phyloP scores from a whole-genome alignment of 2,329 filamentous ascomycete species.

The Colletotrichum lupini region DNA sequence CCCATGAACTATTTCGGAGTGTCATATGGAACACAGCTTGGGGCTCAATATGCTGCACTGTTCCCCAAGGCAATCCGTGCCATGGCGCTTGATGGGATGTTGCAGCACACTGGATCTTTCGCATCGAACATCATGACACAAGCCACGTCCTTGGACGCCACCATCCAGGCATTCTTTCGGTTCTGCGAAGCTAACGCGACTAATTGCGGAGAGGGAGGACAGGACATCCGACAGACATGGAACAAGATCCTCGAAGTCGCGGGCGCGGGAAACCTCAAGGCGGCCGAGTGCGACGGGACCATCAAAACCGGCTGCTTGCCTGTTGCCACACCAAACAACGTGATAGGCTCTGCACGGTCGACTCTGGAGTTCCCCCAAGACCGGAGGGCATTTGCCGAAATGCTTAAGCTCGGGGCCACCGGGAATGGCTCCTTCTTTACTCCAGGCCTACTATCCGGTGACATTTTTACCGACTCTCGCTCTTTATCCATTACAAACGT shows the following conservation, averaged over 20 bases:
- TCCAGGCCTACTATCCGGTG: not conserved
- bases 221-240: slow-evolving; percentile 21
- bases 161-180: slow-evolving; percentile 27
- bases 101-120: slow-evolving; percentile 25
- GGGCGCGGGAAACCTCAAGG: slow-evolving; percentile 11
- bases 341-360: slow-evolving; percentile 19
- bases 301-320: slow-evolving; percentile 13
- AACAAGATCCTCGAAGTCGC: slow-evolving; percentile 21
- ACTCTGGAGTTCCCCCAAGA: not conserved
- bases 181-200: slow-evolving; percentile 21
- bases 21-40: slow-evolving; percentile 27
- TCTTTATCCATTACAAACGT: slow-evolving; percentile 16
- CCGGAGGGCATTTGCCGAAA: not conserved
- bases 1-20: slow-evolving; percentile 27
- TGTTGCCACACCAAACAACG: slow-evolving; percentile 10
- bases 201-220: slow-evolving; percentile 14
- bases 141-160: slow-evolving; percentile 27
- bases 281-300: slow-evolving; percentile 23
- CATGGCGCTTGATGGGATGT: slow-evolving; percentile 29
- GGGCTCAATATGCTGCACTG: slow-evolving; percentile 19
- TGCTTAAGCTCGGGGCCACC: not conserved
- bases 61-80: slow-evolving; percentile 14
- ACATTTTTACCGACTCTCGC: not conserved
- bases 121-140: slow-evolving; percentile 30
- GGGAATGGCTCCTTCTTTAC: slow-evolving; percentile 21